phyloP scores from a whole-genome alignment of 495 filamentous ascomycete genomes.

The Bathelium albidoporum region DNA sequence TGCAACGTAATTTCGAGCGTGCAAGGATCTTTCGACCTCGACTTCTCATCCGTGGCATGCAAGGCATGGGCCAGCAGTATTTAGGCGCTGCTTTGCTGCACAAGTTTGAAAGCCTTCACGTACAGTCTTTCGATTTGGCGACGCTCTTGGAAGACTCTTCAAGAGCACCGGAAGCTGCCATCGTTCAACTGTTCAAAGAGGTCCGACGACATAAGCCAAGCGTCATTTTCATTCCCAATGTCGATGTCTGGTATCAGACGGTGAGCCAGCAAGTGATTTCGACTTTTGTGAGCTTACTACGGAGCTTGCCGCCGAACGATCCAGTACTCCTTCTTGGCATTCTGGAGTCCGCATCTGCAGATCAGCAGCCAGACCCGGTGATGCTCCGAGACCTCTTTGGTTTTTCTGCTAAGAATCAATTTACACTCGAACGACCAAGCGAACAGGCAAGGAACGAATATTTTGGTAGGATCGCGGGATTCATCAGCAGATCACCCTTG shows the following conservation, averaged over 20 bases:
- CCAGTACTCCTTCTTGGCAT: constrained; percentile 79
- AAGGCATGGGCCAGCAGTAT: constrained; percentile 92
- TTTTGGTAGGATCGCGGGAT: constrained; percentile 60
- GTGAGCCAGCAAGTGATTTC: constrained; percentile 56
- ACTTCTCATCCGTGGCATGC: constrained; percentile 62
- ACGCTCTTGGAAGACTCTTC: constrained; percentile 64
- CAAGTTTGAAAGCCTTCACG: constrained; percentile 83
- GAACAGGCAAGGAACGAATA: constrained; percentile 59
- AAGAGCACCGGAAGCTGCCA: constrained; percentile 66
- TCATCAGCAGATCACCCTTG: constrained; percentile 62
- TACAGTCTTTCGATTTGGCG: constrained; percentile 88
- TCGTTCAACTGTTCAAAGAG: constrained; percentile 83
- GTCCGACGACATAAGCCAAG: constrained; percentile 89
- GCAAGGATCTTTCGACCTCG: constrained; percentile 83
- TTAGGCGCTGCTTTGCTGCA: constrained; percentile 77
- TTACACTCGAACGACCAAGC: constrained; percentile 53
- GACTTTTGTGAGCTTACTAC: constrained; percentile 69
- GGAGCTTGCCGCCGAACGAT: constrained; percentile 72
- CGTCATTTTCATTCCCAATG: constrained; percentile 85
- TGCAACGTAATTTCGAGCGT: constrained; percentile 82
- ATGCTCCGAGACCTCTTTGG: constrained; percentile 74
- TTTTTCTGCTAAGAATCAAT: constrained; percentile 68
- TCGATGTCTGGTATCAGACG: constrained; percentile 75
- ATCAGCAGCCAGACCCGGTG: constrained; percentile 42
- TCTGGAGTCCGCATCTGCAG: constrained; percentile 40